These are phyloP conservation scores for Discostella stelligeroides DNA, from an alignment of 108 stramenopile species.

Conservation along the genomic window DNA sequence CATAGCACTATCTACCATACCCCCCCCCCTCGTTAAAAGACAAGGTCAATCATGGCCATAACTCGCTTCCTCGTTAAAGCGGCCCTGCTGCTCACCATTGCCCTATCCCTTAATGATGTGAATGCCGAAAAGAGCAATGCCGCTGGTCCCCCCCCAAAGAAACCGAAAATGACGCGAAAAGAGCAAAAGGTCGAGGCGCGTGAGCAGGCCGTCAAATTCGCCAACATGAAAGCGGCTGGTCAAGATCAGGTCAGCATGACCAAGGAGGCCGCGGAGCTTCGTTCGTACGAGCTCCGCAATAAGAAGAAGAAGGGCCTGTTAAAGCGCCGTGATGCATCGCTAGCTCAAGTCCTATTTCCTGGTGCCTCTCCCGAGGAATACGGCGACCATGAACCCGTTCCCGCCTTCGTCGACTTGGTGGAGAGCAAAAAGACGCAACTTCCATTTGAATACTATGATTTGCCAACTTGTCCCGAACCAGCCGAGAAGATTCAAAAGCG, in stretches of 20 bases:
- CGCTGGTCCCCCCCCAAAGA: slow-evolving; percentile 10
- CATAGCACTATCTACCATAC: background rate
- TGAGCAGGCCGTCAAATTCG: slow-evolving; percentile 33
- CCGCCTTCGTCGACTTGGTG: slow-evolving; percentile 75
- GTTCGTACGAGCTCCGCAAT: slow-evolving; percentile 55
- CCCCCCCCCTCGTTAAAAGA: background rate
- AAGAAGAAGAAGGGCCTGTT: slow-evolving; percentile 79
- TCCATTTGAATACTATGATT: slow-evolving; percentile 94
- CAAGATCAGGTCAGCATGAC: slow-evolving; percentile 49
- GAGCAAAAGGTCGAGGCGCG: slow-evolving; percentile 18
- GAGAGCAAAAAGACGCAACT: slow-evolving; percentile 86
- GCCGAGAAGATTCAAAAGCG: slow-evolving; percentile 43
- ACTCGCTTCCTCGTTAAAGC: slow-evolving; percentile 19
- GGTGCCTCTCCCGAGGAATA: slow-evolving; percentile 78
- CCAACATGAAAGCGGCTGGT: slow-evolving; percentile 44
- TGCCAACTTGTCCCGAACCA: slow-evolving; percentile 80
- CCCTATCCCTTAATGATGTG: background rate
- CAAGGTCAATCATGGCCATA: background rate
- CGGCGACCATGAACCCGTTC: slow-evolving; percentile 51
- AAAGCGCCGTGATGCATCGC: slow-evolving; percentile 53
- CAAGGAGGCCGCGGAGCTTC: slow-evolving; percentile 49
- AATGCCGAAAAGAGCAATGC: background rate
- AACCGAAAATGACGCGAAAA: slow-evolving; percentile 5
- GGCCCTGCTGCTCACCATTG: slow-evolving; percentile 21
- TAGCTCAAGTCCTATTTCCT: slow-evolving; percentile 80